Conservation (phyloP, 176 grass and related monocot genomes). For the Metroxylon sagu region DNA sequence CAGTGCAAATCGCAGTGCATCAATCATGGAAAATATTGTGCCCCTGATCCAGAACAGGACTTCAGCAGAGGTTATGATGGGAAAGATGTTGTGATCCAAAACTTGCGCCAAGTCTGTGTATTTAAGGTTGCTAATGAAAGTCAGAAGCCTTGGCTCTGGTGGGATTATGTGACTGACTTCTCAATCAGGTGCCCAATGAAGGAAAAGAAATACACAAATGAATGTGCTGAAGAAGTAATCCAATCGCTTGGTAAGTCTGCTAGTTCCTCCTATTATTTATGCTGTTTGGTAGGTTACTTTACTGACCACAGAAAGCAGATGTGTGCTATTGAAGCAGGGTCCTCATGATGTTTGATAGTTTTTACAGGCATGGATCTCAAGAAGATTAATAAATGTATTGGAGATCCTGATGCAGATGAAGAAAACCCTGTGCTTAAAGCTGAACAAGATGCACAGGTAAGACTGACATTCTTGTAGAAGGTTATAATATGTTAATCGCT, state of each 20-base stretch:
- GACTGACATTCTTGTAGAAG: not conserved
- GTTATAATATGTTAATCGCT: not conserved
- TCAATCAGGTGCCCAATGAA: constrained; percentile 84
- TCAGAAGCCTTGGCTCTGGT: constrained; percentile 77
- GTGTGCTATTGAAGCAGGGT: too few species aligned
- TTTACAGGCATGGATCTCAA: constrained; percentile 60
- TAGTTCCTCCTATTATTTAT: not conserved
- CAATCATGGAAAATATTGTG: constrained; percentile 69
- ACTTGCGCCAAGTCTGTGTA: constrained; percentile 70
- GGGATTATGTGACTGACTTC: constrained; percentile 91
- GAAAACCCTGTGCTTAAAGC: constrained; percentile 83
- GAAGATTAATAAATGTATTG: constrained; percentile 76
- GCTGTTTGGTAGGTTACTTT: too few species aligned
- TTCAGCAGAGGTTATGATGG: constrained; percentile 95
- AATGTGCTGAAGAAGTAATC: constrained; percentile 76
- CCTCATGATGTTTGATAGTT: not conserved
- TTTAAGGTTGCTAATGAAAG: constrained; percentile 65
- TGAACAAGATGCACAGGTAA: constrained; percentile 87
- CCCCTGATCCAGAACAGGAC: constrained; percentile 77
- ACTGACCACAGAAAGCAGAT: too few species aligned
- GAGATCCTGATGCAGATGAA: constrained; percentile 67
- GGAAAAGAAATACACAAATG: constrained; percentile 79
- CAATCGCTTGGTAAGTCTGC: constrained; percentile 65
- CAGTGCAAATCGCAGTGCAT: constrained; percentile 79
- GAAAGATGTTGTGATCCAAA: constrained; percentile 84